Conservation (phyloP, 257 asterid species). For the Penstemon barbatus region DNA sequence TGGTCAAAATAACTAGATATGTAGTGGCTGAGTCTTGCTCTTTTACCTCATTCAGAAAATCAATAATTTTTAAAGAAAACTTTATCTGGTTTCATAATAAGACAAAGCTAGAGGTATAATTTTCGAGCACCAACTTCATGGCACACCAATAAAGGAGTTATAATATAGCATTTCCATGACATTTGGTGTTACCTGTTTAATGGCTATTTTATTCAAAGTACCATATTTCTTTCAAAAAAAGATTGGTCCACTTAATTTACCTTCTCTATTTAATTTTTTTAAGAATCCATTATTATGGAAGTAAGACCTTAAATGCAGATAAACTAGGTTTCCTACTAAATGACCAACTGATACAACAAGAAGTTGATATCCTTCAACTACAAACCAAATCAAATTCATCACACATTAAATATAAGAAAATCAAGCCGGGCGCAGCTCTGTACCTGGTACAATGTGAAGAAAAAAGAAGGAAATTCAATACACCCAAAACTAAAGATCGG, state of each 20-base stretch:
- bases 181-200: conserved; percentile 2
- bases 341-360: background rate
- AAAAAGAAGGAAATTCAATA: background rate
- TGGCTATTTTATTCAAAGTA: background rate
- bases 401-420: background rate
- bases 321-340: background rate
- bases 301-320: background rate
- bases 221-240: background rate
- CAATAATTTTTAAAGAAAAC: too few relatives aligned
- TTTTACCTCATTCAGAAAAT: too few relatives aligned
- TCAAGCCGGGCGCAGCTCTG: background rate
- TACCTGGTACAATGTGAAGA: background rate
- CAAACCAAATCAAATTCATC: background rate
- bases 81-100: background rate
- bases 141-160: background rate
- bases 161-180: background rate
- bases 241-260: background rate
- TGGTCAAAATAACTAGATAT: too few relatives aligned
- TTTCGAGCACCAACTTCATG: background rate
- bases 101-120: conserved; percentile 7
- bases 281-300: background rate
- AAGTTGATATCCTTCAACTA: background rate
- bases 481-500: background rate
- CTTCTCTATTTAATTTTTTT: too few relatives aligned
- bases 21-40: too few relatives aligned